Conservation (phyloP, 768 basidiomycete species). For the Boletus rex-veris region DNA sequence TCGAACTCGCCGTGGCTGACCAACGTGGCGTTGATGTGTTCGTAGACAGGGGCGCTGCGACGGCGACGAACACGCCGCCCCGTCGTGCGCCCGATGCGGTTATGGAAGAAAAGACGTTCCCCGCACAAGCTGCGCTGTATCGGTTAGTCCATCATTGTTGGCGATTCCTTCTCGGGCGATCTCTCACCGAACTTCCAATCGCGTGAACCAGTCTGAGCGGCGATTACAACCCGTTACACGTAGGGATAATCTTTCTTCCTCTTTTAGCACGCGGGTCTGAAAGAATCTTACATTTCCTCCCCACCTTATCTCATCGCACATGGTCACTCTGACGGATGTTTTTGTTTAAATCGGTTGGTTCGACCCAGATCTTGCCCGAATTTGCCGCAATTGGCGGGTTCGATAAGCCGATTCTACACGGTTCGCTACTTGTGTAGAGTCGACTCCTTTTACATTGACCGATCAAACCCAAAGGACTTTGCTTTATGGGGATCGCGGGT, state of each 20-base stretch:
- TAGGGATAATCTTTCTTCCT: constrained; percentile 31
- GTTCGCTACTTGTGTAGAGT: constrained; percentile 21
- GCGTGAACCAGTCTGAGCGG: constrained; percentile 68
- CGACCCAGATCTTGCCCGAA: constrained; percentile 74
- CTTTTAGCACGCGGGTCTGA: constrained; percentile 5
- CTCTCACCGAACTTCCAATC: not conserved
- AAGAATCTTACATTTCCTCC: not conserved
- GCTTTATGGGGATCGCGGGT: constrained; percentile 87
- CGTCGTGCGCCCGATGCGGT: constrained; percentile 81
- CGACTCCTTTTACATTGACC: not conserved
- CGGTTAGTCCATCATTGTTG: constrained; percentile 57
- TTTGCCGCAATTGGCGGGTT: constrained; percentile 97
- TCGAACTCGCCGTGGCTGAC: not conserved
- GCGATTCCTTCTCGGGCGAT: not conserved
- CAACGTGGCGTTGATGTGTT: not conserved
- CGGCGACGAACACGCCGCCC: constrained; percentile 77
- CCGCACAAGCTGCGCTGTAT: constrained; percentile 87
- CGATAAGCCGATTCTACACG: constrained; percentile 83
- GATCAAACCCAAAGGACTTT: constrained; percentile 52
- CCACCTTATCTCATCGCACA: not conserved
- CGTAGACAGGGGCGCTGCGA: constrained; percentile 85
- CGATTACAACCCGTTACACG: constrained; percentile 88
- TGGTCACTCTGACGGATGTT: not conserved
- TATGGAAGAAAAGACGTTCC: constrained; percentile 81
- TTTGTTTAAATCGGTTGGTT: not conserved